Evolutionary conservation across 2,329 filamentous ascomycete species (phyloP).

Genomic region (Alternaria infectoria): DNA sequence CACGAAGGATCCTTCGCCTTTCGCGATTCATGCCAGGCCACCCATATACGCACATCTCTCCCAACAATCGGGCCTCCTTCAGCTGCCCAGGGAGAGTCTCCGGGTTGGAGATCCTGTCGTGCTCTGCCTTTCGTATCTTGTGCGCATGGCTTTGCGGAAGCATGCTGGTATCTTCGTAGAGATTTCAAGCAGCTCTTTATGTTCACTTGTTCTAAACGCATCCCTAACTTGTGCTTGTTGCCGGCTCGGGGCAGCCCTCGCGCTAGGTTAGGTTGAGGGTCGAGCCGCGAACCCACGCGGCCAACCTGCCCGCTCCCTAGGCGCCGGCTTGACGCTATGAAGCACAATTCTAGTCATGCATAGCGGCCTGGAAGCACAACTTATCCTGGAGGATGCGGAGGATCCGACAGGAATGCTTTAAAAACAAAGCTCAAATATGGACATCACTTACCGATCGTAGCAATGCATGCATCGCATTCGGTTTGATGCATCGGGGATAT

Average conservation of each 20-base stretch:
- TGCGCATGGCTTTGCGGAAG: not conserved
- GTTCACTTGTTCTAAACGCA: not conserved
- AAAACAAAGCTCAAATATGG: not conserved
- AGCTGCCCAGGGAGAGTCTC: not conserved
- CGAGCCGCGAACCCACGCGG: not conserved
- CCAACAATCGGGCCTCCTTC: not conserved
- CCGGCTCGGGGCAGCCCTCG: not conserved
- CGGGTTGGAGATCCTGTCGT: not conserved
- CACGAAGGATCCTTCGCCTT: not conserved
- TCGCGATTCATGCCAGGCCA: not conserved
- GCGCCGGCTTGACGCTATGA: not conserved
- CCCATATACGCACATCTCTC: not conserved
- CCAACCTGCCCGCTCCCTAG: not conserved
- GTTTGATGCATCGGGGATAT: not conserved
- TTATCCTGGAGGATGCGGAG: not conserved
- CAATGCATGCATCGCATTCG: not conserved
- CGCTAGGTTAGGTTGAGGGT: not conserved
- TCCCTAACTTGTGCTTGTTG: not conserved
- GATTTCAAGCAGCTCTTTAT: not conserved
- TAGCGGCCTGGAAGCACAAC: not conserved
- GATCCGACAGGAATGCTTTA: not conserved
- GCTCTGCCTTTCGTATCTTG: not conserved
- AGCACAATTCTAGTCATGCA: not conserved
- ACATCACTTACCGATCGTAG: not conserved
- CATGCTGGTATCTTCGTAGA: not conserved